Base-by-base conservation (phyloP, 2,329 filamentous ascomycete species). In the Leptodontidium sp. region DNA sequence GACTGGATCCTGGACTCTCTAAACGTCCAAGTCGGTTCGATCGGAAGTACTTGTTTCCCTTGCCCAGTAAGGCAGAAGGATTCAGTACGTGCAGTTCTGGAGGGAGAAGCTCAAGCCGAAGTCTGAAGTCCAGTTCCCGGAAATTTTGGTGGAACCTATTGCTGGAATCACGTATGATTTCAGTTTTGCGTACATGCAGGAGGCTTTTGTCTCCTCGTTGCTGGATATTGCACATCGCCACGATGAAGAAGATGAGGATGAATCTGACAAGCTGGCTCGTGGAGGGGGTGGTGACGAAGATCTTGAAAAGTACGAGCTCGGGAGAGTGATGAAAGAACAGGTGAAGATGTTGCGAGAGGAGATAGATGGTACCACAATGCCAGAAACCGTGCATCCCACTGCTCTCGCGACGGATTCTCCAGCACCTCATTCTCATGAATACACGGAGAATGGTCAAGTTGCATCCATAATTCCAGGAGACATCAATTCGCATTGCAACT, bases 111-210 rank as follows among this genome's bases (percentile, higher is more conserved):
- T 66, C 26, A 62, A 61, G 47, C 32, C n/a, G 47, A 66, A 66
- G 35, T 38, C 47, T 12, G 65, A 66, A 6, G 47, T 66, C 29
- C 15, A 62, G 8, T 66, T 66, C 57, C 65, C 65, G 57, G 35
- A 52, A 4, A 47, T 17, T 43, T 57, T 66, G 49, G 57, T 61
- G n/a, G 65, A 62, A 43, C 65, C 65, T 21, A 66, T 66, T n/a
- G 65, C 65, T 17, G 43, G 26, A 4, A 62, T 66, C 11, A 66
- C 47, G 14, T 57, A 66, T 53, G 65, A 45, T 5, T 66, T 66
- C 26, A 66, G 65, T 62, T 66, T 66, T 62, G 65, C 65, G 26
- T 66, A 66, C 43, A 61, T 66, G 21, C 65, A 66, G 35, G 65
- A 66, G 26, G 65, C 65, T 21, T 66, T 66, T 66, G 65, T 66